Percentiles rank a stretch among this genome's conserved stretches.
These are phyloP conservation scores for Aspergillus olivimuriae DNA, from an alignment of 495 filamentous ascomycete species.

Conservation along the genomic window DNA sequence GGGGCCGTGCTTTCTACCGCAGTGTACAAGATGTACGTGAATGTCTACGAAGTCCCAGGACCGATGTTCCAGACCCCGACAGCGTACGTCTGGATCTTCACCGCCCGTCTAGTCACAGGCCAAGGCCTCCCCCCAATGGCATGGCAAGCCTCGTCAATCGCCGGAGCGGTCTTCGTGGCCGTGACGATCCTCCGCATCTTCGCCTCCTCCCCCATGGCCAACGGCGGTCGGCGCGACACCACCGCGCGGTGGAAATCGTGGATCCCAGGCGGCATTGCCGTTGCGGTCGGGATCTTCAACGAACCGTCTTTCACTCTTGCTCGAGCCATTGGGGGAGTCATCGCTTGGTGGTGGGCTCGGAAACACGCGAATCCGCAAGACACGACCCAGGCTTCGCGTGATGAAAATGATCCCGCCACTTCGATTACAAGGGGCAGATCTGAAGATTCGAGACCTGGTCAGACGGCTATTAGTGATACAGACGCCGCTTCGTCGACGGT, in stretches of 20 bases:
- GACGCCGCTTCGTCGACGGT: constrained; percentile 47
- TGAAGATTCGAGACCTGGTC: constrained; percentile 3
- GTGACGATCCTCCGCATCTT: constrained; percentile 63
- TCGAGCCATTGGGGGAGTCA: constrained; percentile 73
- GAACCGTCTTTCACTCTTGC: constrained; percentile 93
- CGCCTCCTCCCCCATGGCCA: constrained; percentile 34
- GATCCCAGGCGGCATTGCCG: constrained; percentile 90
- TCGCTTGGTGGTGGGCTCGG: constrained; percentile 66
- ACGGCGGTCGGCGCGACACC: constrained; percentile 17
- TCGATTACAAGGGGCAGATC: background rate
- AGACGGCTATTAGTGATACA: constrained; percentile 29
- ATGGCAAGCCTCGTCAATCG: constrained; percentile 64
- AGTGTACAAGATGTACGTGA: constrained; percentile 88
- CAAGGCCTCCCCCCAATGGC: constrained; percentile 81
- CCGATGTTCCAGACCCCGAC: constrained; percentile 91
- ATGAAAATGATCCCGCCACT: too few relatives aligned
- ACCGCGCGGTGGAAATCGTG: constrained; percentile 36
- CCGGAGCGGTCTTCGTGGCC: constrained; percentile 61
- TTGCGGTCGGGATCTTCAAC: constrained; percentile 97
- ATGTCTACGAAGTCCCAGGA: constrained; percentile 81
- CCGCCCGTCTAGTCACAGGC: constrained; percentile 88
- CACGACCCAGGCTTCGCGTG: too few relatives aligned
- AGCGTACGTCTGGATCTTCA: constrained; percentile 94
- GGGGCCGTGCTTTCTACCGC: constrained; percentile 81
- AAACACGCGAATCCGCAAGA: constrained; percentile 22